Conservation (phyloP, 257 asterid genomes). For the Solanum chmielewskii region DNA sequence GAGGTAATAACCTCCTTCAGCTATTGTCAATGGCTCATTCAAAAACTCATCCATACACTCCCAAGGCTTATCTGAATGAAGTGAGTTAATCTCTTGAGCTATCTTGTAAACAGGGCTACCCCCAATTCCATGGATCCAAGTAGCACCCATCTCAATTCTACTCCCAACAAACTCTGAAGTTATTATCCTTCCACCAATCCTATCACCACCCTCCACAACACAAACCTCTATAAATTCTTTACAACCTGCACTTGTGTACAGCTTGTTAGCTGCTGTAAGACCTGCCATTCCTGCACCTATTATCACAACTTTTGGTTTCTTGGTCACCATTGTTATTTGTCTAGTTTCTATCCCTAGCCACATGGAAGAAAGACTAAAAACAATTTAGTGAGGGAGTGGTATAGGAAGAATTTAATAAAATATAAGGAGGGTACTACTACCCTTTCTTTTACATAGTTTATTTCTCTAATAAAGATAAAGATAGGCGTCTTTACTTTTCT, state of each 20-base stretch:
- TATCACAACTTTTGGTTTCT: conserved; percentile 58
- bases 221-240: conserved; percentile 37
- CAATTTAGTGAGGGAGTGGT: conserved; percentile 7
- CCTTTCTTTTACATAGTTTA: neutral
- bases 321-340: conserved; percentile 36
- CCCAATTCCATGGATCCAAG: conserved; percentile 93
- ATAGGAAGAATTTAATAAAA: conserved; percentile 8
- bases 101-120: conserved; percentile 72
- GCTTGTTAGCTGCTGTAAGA: conserved; percentile 76
- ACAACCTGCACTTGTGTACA: conserved; percentile 23
- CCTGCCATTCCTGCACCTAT: conserved; percentile 99
- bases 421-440: conserved; percentile 6
- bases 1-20: conserved; percentile 62
- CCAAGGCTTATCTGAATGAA: conserved; percentile 63
- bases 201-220: conserved; percentile 63
- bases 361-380: neutral
- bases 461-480: conserved; percentile 13
- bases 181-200: conserved; percentile 80
- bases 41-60: conserved; percentile 72
- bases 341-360: neutral
- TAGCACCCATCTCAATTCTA: conserved; percentile 82
- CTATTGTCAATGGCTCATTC: conserved; percentile 49
- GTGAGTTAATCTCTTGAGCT: conserved; percentile 31
- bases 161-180: conserved; percentile 65
- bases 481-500: conserved; percentile 10